These are phyloP conservation scores for Pseudopyricularia cyperi DNA, from an alignment of 2,329 filamentous ascomycete species.

Conservation along the genomic window DNA sequence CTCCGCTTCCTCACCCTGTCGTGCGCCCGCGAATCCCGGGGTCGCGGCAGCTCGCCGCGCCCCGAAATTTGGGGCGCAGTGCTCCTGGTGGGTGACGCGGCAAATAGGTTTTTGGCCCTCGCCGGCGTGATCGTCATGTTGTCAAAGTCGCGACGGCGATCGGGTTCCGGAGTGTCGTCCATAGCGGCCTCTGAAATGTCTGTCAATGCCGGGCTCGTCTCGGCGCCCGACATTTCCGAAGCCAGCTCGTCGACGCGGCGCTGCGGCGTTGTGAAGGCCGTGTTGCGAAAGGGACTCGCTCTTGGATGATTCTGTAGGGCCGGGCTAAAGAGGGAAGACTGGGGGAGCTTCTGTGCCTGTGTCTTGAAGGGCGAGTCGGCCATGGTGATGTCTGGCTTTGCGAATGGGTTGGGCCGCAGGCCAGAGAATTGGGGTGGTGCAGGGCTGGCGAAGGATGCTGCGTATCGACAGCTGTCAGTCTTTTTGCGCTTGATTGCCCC, in stretches of 20 bases:
- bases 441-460: constrained; percentile 10
- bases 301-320: constrained; percentile 25
- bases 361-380: constrained; percentile 13
- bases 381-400: constrained; percentile 3
- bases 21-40: constrained; percentile 23
- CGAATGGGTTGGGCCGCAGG: constrained; percentile 13
- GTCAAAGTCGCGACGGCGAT: constrained; percentile 26
- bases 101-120: constrained; percentile 19
- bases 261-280: constrained; percentile 51
- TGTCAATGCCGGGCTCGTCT: constrained; percentile 46
- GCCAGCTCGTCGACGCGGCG: constrained; percentile 40
- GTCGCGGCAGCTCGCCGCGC: constrained; percentile 48
- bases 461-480: neutral
- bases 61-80: constrained; percentile 28
- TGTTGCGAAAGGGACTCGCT: constrained; percentile 48
- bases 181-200: constrained; percentile 40
- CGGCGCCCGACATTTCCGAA: constrained; percentile 43
- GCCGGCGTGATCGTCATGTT: constrained; percentile 34
- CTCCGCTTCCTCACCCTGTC: constrained; percentile 42
- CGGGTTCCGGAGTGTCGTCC: constrained; percentile 35
- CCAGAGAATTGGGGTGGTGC: constrained; percentile 7
- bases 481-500: neutral
- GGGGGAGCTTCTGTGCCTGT: constrained; percentile 18
- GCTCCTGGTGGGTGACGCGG: neutral
- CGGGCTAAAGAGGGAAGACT: constrained; percentile 32